phyloP scores from a whole-genome alignment of 75 land plant species.

The Pseudotsuga menziesii region DNA sequence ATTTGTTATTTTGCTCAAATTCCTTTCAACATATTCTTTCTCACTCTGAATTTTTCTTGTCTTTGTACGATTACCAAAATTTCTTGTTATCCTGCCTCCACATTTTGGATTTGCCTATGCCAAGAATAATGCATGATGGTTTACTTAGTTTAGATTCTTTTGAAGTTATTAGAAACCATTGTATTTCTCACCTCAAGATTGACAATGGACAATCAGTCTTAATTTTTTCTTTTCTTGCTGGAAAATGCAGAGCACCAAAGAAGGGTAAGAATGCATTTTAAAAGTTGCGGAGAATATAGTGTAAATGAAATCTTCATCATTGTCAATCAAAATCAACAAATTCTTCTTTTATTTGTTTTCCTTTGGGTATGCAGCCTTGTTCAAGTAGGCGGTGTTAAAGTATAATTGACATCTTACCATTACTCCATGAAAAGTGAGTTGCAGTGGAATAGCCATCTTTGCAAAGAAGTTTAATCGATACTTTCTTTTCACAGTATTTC shows the following conservation, averaged over 20 bases:
- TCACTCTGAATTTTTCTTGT: no score
- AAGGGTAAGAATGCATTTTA: neutral
- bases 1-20: no score
- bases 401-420: neutral
- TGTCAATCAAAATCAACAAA: neutral
- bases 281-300: neutral
- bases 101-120: no score
- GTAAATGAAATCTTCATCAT: neutral
- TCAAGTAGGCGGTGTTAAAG: neutral
- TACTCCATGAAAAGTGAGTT: neutral
- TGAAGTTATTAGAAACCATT: neutral
- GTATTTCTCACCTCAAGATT: neutral
- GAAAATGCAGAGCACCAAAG: constrained; percentile 2
- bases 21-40: no score
- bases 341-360: neutral
- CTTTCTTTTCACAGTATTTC: neutral
- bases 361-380: constrained; percentile 3
- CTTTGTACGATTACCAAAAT: no score
- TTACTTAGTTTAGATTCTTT: neutral
- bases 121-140: no score
- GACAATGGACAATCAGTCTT: neutral
- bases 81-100: no score
- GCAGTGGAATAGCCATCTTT: neutral
- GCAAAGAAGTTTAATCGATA: neutral
- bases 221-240: neutral